A percentile compares a stretch with the other conserved stretches of the same genome.
phyloP scores from a whole-genome alignment of 2,329 filamentous ascomycete genomes.

The Aureobasidium sp. region DNA sequence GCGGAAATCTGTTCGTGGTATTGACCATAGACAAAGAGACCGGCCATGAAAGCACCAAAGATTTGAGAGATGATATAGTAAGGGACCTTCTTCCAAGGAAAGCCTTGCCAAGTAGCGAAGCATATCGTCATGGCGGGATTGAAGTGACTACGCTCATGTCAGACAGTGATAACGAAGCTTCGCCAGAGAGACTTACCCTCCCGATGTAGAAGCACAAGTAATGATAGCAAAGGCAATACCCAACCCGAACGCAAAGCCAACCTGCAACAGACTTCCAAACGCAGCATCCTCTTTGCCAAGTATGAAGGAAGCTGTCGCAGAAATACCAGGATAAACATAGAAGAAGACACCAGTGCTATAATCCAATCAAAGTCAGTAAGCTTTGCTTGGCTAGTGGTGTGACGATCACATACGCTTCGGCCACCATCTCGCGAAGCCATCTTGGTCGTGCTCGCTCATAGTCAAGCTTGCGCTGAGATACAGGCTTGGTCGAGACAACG shows the following conservation, averaged over 20 bases:
- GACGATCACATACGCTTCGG: constrained; percentile 33
- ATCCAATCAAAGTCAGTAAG: not conserved
- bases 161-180: not conserved
- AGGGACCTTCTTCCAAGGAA: constrained; percentile 47
- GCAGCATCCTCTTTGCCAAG: constrained; percentile 35
- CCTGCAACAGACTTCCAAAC: constrained; percentile 47
- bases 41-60: constrained; percentile 48
- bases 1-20: constrained; percentile 45
- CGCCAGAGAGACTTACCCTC: constrained; percentile 26
- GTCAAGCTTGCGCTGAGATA: constrained; percentile 46
- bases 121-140: constrained; percentile 29
- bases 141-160: constrained; percentile 20
- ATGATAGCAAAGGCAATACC: constrained; percentile 54
- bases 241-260: constrained; percentile 48
- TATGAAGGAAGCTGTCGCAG: constrained; percentile 45
- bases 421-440: constrained; percentile 47
- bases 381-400: not conserved
- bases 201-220: constrained; percentile 44
- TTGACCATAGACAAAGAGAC: constrained; percentile 46
- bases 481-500: constrained; percentile 41
- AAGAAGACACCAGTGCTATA: constrained; percentile 4
- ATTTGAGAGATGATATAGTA: constrained; percentile 50
- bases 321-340: constrained; percentile 41
- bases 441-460: constrained; percentile 47
- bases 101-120: constrained; percentile 46